Evolutionary conservation across 164 flowering plant genomes (phyloP).

Genomic region (Macadamia integrifolia): DNA sequence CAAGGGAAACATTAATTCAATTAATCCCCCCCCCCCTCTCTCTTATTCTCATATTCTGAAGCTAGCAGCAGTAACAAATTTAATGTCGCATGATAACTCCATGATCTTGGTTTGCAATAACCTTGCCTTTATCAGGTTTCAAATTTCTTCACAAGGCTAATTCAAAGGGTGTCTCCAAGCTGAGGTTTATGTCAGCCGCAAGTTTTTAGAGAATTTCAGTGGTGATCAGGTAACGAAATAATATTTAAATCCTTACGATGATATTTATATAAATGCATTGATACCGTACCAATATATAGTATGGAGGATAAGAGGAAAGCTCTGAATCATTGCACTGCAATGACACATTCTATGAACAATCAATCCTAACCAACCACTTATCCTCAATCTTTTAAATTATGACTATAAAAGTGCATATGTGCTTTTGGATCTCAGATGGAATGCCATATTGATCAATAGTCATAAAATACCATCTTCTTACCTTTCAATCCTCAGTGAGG

Average conservation of each 20-base stretch:
- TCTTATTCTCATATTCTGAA: neutral
- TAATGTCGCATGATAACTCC: neutral
- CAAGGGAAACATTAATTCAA: neutral
- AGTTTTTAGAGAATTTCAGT: conserved; percentile 85
- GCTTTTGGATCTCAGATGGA: too few species aligned
- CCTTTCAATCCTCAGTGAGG: too few species aligned
- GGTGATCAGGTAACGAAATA: conserved; percentile 82
- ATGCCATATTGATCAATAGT: too few species aligned
- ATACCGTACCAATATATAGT: too few species aligned
- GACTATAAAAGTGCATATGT: too few species aligned
- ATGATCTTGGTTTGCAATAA: conserved; percentile 4
- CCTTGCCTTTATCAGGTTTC: conserved; percentile 51
- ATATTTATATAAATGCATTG: too few species aligned
- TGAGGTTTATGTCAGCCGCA: conserved; percentile 79
- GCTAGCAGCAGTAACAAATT: neutral
- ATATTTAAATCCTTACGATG: neutral
- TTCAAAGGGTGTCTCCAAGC: conserved; percentile 94
- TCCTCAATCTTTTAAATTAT: too few species aligned
- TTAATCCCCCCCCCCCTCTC: neutral
- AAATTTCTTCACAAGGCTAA: conserved; percentile 71
- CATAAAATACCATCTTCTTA: too few species aligned
- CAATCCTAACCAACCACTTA: too few species aligned
- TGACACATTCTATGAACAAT: too few species aligned
- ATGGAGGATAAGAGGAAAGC: too few species aligned
- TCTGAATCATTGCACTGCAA: too few species aligned